Evolutionary conservation across 139 green algal genomes (phyloP).

Genomic region (Pleodorina starrii): DNA sequence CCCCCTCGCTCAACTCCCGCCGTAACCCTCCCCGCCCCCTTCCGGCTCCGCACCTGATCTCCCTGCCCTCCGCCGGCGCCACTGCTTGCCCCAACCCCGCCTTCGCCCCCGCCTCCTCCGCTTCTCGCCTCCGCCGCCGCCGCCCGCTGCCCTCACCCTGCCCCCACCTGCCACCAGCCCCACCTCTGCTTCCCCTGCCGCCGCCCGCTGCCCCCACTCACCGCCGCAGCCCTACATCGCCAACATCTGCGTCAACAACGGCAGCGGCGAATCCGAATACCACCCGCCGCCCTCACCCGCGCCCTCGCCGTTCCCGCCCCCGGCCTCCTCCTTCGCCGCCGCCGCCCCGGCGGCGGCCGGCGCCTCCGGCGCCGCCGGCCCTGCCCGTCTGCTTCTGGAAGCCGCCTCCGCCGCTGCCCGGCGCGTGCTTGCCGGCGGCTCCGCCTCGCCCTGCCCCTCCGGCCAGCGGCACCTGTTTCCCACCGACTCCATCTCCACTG

Average conservation of each 20-base stretch:
- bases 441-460: not conserved
- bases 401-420: not conserved
- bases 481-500: not conserved
- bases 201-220: not conserved
- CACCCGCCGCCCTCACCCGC: not conserved
- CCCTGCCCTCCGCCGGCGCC: too few relatives aligned
- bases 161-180: too few relatives aligned
- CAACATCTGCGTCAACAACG: conserved; percentile 27
- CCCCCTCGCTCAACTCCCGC: too few relatives aligned
- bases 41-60: too few relatives aligned
- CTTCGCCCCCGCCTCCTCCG: too few relatives aligned
- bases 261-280: not conserved
- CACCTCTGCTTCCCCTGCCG: too few relatives aligned
- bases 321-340: too few relatives aligned
- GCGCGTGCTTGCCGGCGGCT: not conserved
- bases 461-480: conserved; percentile 43
- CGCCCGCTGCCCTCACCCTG: too few relatives aligned
- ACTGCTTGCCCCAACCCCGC: too few relatives aligned
- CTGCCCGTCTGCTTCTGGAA: not conserved
- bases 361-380: not conserved
- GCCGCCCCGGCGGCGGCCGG: too few relatives aligned
- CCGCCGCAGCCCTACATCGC: conserved; percentile 32
- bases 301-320: not conserved
- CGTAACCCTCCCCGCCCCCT: too few relatives aligned
- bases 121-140: too few relatives aligned